Evolutionary conservation across 2,329 filamentous ascomycete species (phyloP).

Genomic region (Elsinoe perseae): DNA sequence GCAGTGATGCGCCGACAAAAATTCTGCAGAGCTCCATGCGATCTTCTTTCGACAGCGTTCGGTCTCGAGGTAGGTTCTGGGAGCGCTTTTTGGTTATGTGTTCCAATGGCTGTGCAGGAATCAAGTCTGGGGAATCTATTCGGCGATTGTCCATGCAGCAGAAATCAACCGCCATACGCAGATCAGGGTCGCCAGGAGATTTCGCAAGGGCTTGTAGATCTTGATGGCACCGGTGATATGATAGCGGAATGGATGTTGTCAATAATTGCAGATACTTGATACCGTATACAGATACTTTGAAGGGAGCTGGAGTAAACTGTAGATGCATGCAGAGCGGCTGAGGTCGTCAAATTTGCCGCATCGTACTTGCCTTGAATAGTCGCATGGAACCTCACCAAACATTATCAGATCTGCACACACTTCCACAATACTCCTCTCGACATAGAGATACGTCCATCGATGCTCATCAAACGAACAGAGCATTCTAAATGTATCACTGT

Average conservation of each 20-base stretch:
- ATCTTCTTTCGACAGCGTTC: neutral
- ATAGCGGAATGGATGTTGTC: no score
- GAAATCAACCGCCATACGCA: slow-evolving; percentile 15
- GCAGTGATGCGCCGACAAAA: slow-evolving; percentile 25
- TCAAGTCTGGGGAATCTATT: slow-evolving; percentile 14
- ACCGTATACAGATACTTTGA: neutral
- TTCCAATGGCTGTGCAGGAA: slow-evolving; percentile 2
- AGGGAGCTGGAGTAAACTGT: neutral
- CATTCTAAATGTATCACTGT: neutral
- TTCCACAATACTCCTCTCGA: no score
- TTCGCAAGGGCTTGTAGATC: neutral
- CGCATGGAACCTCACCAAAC: neutral
- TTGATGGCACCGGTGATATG: neutral
- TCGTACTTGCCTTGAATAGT: neutral
- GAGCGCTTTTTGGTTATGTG: neutral
- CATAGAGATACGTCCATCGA: no score
- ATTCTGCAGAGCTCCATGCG: slow-evolving; percentile 21
- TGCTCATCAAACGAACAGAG: no score
- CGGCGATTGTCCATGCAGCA: slow-evolving; percentile 15
- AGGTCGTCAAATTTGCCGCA: neutral
- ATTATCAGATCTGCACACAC: neutral
- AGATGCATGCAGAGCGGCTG: neutral
- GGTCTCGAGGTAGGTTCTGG: neutral
- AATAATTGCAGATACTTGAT: neutral
- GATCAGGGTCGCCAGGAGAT: neutral